Base-by-base conservation (phyloP, 192 early-diverging fungal species). In the Thoreauomyces humboldtii region DNA sequence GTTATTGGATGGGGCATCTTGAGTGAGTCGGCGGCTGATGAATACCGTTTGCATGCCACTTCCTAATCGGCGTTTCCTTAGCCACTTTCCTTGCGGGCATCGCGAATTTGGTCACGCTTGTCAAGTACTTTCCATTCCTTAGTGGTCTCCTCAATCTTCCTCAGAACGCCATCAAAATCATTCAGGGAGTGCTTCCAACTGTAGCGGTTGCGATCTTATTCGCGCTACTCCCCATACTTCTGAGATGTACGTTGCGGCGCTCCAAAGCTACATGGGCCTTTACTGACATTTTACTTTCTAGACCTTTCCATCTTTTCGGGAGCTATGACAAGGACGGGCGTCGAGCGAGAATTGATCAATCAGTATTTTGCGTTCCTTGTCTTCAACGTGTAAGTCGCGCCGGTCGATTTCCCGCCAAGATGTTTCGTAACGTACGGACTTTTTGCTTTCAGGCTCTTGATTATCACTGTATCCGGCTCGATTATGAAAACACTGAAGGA, bases 361-460 rank as follows among this genome's bases (percentile, higher is more conserved):
- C 87, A 87, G 37, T 89, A 87, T 71, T 94, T 84, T 65, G 85
- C 88, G 56, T 92, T 92, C 66, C 77, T 88, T 73, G 88, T 89
- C 7, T 48, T 17, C 3, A 44, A 54, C 33, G 33, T 36, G 14
- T 25, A n/a, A n/a, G 19, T 36, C 72, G 63, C 9, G 28, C 4
- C 33, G 32, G 15, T 4, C 4, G 34, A 17, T 74, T 52, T 35
- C 6, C 0, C 31, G 19, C 19, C 2, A 22, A 69, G 22, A 51
- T 50, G 12, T 50, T 50, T 24, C 47, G 12, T 9, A 50, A n/a
- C n/a, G n/a, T n/a, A 12, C 47, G 25, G 50, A 33, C 51, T 74
- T 31, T 57, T 35, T 21, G 2, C 28, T 21, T 2, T 37, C 11
- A 50, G 11, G 47, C 82, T 94, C 19, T 67, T 92, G 15, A 85